Evolutionary conservation across 768 basidiomycete species (phyloP), one percentile per base, ranked within the genome.

Genomic region (Punctularia strigosozonata): DNA sequence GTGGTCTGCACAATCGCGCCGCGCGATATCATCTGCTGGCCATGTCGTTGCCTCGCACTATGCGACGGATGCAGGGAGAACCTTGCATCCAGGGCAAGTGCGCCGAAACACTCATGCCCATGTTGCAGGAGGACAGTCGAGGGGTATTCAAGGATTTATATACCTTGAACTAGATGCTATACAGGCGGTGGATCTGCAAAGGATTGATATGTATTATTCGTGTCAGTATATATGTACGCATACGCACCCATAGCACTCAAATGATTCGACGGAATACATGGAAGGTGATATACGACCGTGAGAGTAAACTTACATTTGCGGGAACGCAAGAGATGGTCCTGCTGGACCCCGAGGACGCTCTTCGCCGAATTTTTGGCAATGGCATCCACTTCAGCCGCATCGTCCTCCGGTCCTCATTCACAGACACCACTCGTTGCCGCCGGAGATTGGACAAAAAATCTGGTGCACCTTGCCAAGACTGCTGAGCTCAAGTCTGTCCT

Each of bases 401-500:
- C 33, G 33, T 34, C 33, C 33, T 10, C 33, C 8, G 12, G 10
- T 10, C 7, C 33, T 10, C 8, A 10, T 20, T 13, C 12, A 12
- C 36, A 37, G n/a, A 49, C 51, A 4, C 75, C 79, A n/a, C 59
- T 86, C 37, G 68, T 89, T 36, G 83, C 86, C 4, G 78, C 75
- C 15, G 86, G 84, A 6, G 84, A 88, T 56, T 89, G 86, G 86
- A 86, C 83, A 20, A 81, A 80, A 49, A 82, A 86, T 57, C 69
- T 89, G 31, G 80, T 89, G 23, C 82, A 88, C 38, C 69, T 89
- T 8, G 86, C 86, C 5, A 88, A 84, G 62, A 85, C 82, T 1
- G 86, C 86, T 6, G 86, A 89, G 54, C 69, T 89, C 51, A 89
- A 89, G 86, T 89, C 56, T 49, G 82, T 71, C 5, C 18, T 35